These are phyloP conservation scores for Candida insectalens DNA, from an alignment of 805 yeast genomes.

Conservation along the genomic window DNA sequence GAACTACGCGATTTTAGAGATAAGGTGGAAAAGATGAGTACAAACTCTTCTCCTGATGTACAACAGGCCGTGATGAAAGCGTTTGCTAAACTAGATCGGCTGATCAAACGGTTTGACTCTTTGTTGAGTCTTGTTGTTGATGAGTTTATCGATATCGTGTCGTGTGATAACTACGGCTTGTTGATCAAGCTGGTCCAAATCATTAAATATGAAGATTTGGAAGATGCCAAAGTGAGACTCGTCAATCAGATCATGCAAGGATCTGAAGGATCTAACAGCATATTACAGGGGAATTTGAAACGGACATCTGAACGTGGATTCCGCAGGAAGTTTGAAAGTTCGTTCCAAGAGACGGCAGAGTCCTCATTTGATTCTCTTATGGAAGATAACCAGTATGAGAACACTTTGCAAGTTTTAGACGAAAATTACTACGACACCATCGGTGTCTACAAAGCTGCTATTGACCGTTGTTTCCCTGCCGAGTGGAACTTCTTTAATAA, in stretches of 20 bases:
- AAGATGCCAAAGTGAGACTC: conserved; percentile 49
- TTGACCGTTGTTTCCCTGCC: conserved; percentile 53
- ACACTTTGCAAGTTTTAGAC: conserved; percentile 56
- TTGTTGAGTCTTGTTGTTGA: conserved; percentile 57
- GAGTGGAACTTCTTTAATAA: conserved; percentile 65
- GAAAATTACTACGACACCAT: conserved; percentile 78
- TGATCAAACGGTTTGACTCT: conserved; percentile 52
- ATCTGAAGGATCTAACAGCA: conserved; percentile 6
- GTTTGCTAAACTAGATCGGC: conserved; percentile 35
- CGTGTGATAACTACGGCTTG: conserved; percentile 56
- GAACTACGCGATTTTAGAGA: conserved; percentile 73
- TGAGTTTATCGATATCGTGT: conserved; percentile 55
- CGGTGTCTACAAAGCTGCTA: conserved; percentile 48
- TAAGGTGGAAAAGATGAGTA: conserved; percentile 50
- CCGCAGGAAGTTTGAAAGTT: conserved; percentile 47
- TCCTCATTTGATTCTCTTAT: conserved; percentile 58
- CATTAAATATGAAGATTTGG: conserved; percentile 69
- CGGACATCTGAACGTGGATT: conserved; percentile 48
- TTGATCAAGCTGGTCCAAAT: conserved; percentile 67
- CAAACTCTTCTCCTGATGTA: conserved; percentile 44
- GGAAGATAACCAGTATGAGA: conserved; percentile 35
- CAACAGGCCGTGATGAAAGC: conserved; percentile 55
- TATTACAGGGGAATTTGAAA: conserved; percentile 18
- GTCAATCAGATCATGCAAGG: conserved; percentile 13
- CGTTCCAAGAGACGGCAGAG: conserved; percentile 48